Percentiles rank a stretch among this genome's conserved stretches.
phyloP scores from a whole-genome alignment of 306 rosid genomes.

The Ormosia emarginata region DNA sequence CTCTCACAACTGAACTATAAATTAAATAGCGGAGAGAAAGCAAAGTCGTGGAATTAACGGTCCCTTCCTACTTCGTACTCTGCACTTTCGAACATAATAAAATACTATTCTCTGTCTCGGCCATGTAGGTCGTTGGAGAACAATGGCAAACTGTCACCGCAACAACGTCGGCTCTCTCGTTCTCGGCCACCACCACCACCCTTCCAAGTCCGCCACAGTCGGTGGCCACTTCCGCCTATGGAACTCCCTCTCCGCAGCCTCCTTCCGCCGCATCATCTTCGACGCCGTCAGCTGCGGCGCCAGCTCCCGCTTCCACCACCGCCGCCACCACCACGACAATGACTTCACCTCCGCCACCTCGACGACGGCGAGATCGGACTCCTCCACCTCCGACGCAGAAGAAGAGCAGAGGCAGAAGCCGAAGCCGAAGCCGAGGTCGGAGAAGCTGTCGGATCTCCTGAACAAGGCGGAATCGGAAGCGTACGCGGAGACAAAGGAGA shows the following conservation, averaged over 20 bases:
- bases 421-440: conserved; percentile 42
- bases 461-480: conserved; percentile 54
- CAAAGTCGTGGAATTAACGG: conserved; percentile 30
- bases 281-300: conserved; percentile 87
- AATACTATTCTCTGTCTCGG: neutral
- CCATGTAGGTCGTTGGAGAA: conserved; percentile 40
- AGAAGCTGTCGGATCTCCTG: conserved; percentile 84
- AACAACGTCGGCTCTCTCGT: conserved; percentile 64
- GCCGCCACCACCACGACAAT: neutral
- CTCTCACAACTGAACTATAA: no score
- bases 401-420: neutral
- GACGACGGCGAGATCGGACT: conserved; percentile 26
- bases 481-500: conserved; percentile 49
- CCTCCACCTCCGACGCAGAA: neutral
- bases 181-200: conserved; percentile 43
- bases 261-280: conserved; percentile 67
- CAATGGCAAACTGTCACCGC: conserved; percentile 67
- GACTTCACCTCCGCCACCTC: conserved; percentile 5
- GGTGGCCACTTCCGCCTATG: conserved; percentile 53
- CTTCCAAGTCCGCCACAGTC: conserved; percentile 16
- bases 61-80: neutral
- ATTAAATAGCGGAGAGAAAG: neutral
- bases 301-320: conserved; percentile 53
- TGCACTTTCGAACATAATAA: neutral
- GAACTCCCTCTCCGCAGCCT: conserved; percentile 55